Conservation (phyloP, 805 yeast genomes). For the Sporopachydermia quercuum region DNA sequence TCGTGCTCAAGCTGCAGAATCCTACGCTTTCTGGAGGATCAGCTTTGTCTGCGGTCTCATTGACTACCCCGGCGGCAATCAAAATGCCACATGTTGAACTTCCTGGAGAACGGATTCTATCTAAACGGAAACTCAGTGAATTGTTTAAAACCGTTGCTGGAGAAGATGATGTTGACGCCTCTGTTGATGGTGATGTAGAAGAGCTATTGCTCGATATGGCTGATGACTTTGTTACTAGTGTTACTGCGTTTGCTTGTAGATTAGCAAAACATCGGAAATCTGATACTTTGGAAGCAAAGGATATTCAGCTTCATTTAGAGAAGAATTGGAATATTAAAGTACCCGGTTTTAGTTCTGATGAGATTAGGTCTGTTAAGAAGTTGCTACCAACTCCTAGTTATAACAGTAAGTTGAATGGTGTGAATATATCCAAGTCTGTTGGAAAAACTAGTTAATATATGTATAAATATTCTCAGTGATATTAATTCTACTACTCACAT, state of each 20-base stretch:
- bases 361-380: conserved; percentile 42
- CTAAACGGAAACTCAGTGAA: conserved; percentile 81
- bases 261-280: conserved; percentile 89
- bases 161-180: conserved; percentile 86
- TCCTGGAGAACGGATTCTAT: conserved; percentile 68
- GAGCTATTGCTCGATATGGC: conserved; percentile 83
- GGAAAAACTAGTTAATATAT: conserved; percentile 2
- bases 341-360: conserved; percentile 90
- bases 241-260: conserved; percentile 86
- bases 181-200: conserved; percentile 91
- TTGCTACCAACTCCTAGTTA: conserved; percentile 23
- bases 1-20: conserved; percentile 48
- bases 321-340: conserved; percentile 89
- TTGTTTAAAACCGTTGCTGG: conserved; percentile 68
- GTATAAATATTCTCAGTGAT: neutral
- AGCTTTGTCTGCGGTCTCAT: conserved; percentile 52
- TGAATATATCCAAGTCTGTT: conserved; percentile 12
- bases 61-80: conserved; percentile 61
- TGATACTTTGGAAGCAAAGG: conserved; percentile 75
- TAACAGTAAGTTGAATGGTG: conserved; percentile 23
- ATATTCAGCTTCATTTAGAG: conserved; percentile 82
- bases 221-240: conserved; percentile 85
- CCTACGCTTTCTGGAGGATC: conserved; percentile 80
- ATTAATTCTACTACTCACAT: too few species aligned
- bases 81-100: conserved; percentile 74